Evolutionary conservation across 2,329 filamentous ascomycete species (phyloP).

Genomic region (Coniella vitis): DNA sequence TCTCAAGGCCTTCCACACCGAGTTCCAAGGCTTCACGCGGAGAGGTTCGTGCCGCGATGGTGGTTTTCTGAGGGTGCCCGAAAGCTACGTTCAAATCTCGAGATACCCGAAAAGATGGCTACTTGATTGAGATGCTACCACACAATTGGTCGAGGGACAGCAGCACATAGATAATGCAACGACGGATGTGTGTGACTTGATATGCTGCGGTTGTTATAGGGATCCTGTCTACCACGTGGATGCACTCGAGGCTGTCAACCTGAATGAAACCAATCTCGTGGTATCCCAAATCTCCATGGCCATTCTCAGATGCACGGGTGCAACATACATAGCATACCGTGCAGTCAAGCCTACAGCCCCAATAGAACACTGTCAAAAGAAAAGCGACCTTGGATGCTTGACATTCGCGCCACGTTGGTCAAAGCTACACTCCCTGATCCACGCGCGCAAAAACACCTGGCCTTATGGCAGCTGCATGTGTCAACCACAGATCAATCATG

Average conservation of each 20-base stretch:
- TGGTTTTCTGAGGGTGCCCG: not conserved
- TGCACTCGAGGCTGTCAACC: not conserved
- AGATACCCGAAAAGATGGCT: not conserved
- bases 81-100: constrained; percentile 1
- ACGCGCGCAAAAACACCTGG: not conserved
- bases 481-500: constrained; percentile 13
- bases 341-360: not conserved
- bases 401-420: not conserved
- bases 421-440: not conserved
- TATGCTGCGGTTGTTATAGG: not conserved
- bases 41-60: not conserved
- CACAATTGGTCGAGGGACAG: not conserved
- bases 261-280: constrained; percentile 3
- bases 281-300: not conserved
- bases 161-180: not conserved
- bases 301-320: too few relatives aligned
- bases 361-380: not conserved
- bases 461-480: constrained; percentile 14
- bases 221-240: constrained; percentile 1
- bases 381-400: not conserved
- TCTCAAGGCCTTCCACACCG: not conserved
- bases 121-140: not conserved
- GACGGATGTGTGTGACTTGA: constrained; percentile 1
- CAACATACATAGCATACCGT: not conserved
- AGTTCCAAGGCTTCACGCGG: not conserved